Evolutionary conservation across 495 filamentous ascomycete species (phyloP), one percentile per base, ranked within the genome.

Genomic region (Xylaria nigripes): DNA sequence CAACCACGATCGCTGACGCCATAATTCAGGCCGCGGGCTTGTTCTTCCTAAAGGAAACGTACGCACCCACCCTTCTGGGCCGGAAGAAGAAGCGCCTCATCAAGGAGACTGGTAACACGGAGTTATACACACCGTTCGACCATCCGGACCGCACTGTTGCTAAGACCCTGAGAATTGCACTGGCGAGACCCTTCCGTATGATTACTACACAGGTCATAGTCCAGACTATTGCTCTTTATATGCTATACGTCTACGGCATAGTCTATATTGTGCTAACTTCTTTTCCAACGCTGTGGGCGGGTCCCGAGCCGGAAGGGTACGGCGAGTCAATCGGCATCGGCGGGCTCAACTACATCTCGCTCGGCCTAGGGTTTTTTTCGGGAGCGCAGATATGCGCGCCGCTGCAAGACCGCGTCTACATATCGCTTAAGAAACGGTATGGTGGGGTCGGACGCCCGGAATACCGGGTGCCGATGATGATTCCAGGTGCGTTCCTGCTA

Each of bases 251-350:
- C 34, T 90, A 86, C 68, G 86, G 86, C 2, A 66, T 87, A 15
- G 82, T 84, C 72, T 90, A 89, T 60, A 79, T 90, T 3, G 76
- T 87, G 43, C 73, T 89, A 6, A 79, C 83, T 4, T 84, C 82
- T 25, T 88, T 87, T 68, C 82, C 86, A 0, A 45, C 56, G 15
- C 80, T 90, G 29, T 89, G 81, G 79, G 76, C 73, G 9, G 42
- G 52, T 0, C 55, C 62, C 2, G 19, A 43, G 6, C 58, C 61
- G 9, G 44, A 45, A 6, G 72, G 74, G 24, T 90, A 89, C 72
- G 70, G 79, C 62, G 73, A 85, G 66, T 72, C 72, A 43, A 63
- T 75, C 49, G 82, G 79, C 24, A 80, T 83, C 42, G 84, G 76
- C 40, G 82, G 84, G 3, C 71, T 89, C 2, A 86, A 85, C 69